A percentile compares a stretch with the other conserved stretches of the same genome.
These are phyloP conservation scores for Pilaira anomala DNA, from an alignment of 192 early-diverging fungal species.

Conservation along the genomic window DNA sequence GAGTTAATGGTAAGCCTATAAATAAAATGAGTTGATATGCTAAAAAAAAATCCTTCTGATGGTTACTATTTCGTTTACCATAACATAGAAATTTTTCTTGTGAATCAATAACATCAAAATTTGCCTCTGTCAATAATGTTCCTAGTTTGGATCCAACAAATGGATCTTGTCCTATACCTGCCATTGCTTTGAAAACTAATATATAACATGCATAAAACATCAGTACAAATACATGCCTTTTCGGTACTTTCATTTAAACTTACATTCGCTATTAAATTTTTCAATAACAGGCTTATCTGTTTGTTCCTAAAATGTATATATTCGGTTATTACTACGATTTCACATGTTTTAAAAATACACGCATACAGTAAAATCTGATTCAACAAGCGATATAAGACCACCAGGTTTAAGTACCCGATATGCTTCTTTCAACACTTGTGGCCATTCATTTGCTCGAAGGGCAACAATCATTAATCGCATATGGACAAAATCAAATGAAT, in stretches of 20 bases:
- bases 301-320: not conserved
- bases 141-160: slow-evolving; percentile 15
- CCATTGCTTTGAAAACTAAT: slow-evolving; percentile 15
- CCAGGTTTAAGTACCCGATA: slow-evolving; percentile 34
- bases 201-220: slow-evolving; percentile 5
- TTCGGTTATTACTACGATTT: not conserved
- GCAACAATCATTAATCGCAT: slow-evolving; percentile 36
- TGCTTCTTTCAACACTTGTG: slow-evolving; percentile 21
- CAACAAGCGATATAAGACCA: slow-evolving; percentile 27
- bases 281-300: slow-evolving; percentile 11
- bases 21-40: not conserved
- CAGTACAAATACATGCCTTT: not conserved
- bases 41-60: not conserved
- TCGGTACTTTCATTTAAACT: not conserved
- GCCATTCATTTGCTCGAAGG: slow-evolving; percentile 24
- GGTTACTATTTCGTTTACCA: not conserved
- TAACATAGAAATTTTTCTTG: slow-evolving; percentile 9
- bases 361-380: slow-evolving; percentile 19
- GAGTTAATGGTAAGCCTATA: slow-evolving; percentile 7
- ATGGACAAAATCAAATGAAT: slow-evolving; percentile 39
- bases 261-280: slow-evolving; percentile 9
- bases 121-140: not conserved
- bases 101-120: slow-evolving; percentile 16
- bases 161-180: slow-evolving; percentile 27
- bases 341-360: not conserved